phyloP scores from a whole-genome alignment of 139 green algal genomes.

The Micromonas commoda region DNA sequence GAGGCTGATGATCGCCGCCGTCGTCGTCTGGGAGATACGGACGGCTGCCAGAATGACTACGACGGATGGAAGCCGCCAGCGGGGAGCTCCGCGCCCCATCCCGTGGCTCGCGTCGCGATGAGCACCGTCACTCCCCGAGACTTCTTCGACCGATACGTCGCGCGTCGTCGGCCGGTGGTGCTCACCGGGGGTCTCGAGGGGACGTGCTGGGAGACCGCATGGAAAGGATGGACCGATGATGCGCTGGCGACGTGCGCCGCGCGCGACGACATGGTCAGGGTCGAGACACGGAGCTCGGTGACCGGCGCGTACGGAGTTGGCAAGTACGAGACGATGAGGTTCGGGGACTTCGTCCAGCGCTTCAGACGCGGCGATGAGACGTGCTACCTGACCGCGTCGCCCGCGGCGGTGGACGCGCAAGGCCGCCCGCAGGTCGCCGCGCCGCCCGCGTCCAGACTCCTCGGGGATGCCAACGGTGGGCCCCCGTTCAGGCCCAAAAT shows the following conservation, averaged over 20 bases:
- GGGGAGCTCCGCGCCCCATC: not conserved
- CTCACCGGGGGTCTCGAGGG: not conserved
- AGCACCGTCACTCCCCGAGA: not conserved
- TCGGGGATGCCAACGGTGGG: not conserved
- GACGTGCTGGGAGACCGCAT: too few species aligned
- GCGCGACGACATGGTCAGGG: not conserved
- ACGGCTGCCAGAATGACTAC: too few species aligned
- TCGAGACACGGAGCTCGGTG: not conserved
- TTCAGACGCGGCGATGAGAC: not conserved
- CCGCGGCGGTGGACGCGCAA: not conserved
- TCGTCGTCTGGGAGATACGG: too few species aligned
- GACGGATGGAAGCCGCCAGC: too few species aligned
- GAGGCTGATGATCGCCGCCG: too few species aligned
- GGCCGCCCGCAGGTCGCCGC: not conserved
- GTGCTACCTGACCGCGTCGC: not conserved
- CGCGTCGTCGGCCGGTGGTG: not conserved
- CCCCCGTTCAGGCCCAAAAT: conserved; percentile 8
- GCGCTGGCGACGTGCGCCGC: not conserved
- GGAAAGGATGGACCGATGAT: not conserved
- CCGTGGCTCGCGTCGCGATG: not conserved
- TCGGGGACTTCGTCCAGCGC: not conserved
- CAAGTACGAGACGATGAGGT: not conserved
- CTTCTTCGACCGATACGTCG: not conserved
- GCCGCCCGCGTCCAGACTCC: not conserved
- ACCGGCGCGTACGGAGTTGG: not conserved